Percentiles rank a stretch among this genome's conserved stretches.
These are phyloP conservation scores for Berberis thunbergii DNA, from an alignment of 164 flowering plant species.

Conservation along the genomic window DNA sequence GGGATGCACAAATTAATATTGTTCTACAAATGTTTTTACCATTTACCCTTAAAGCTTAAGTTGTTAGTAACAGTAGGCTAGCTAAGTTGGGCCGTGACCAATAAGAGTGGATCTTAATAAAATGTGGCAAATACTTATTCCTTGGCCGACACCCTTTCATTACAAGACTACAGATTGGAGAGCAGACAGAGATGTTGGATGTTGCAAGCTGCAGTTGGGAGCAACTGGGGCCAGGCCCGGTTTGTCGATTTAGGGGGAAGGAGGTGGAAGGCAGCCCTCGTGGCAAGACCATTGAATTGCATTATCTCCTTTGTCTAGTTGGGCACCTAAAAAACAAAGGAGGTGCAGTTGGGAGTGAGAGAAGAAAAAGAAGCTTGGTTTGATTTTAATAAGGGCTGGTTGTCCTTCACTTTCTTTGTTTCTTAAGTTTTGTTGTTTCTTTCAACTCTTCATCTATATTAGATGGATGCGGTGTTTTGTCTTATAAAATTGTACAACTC, in stretches of 20 bases:
- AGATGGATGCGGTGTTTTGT: not conserved
- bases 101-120: too few relatives aligned
- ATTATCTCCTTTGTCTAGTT: not conserved
- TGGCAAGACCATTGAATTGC: not conserved
- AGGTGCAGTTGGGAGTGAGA: not conserved
- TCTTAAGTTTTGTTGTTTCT: not conserved
- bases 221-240: not conserved
- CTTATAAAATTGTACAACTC: not conserved
- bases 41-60: too few relatives aligned
- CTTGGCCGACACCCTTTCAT: too few relatives aligned
- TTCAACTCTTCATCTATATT: not conserved
- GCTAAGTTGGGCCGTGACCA: too few relatives aligned
- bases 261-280: not conserved
- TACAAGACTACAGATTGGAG: not conserved
- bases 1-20: too few relatives aligned
- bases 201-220: not conserved
- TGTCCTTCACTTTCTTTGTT: not conserved
- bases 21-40: too few relatives aligned
- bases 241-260: not conserved
- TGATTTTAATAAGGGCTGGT: not conserved
- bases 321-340: not conserved
- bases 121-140: too few relatives aligned
- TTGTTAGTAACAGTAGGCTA: too few relatives aligned
- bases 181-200: not conserved
- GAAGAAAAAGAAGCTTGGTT: not conserved